Evolutionary conservation across 164 flowering plant species (phyloP).

Genomic region (Protea cynaroides): DNA sequence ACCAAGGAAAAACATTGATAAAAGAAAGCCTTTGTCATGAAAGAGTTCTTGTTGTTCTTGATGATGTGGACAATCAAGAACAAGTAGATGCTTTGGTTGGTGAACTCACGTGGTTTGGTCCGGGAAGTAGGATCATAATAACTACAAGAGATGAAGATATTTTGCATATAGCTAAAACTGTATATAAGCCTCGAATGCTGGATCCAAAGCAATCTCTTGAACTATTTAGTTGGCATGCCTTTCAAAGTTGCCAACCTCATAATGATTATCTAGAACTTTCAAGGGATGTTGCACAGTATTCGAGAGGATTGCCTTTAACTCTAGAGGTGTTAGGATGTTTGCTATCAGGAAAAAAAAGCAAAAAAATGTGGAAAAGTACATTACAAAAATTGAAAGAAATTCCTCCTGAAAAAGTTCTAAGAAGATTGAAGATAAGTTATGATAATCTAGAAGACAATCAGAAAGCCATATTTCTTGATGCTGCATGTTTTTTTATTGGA

Average conservation of each 20-base stretch:
- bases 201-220: neutral
- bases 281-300: neutral
- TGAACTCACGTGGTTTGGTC: constrained; percentile 12
- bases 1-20: neutral
- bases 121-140: constrained; percentile 3
- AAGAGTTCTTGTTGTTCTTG: constrained; percentile 16
- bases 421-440: too few species aligned
- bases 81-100: constrained; percentile 13
- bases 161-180: neutral
- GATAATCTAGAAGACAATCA: too few species aligned
- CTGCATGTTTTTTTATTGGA: too few species aligned
- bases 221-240: too few species aligned
- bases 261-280: neutral
- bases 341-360: neutral
- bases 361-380: constrained; percentile 19
- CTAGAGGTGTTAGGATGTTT: constrained; percentile 8
- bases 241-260: neutral
- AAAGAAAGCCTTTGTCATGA: neutral
- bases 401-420: too few species aligned
- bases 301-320: constrained; percentile 3
- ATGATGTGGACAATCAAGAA: constrained; percentile 18
- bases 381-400: too few species aligned
- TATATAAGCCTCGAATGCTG: neutral
- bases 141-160: constrained; percentile 8
- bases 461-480: too few species aligned